Evolutionary conservation across 2,329 filamentous ascomycete genomes (phyloP).

Genomic region (Thermothelomyces thermophilus): DNA sequence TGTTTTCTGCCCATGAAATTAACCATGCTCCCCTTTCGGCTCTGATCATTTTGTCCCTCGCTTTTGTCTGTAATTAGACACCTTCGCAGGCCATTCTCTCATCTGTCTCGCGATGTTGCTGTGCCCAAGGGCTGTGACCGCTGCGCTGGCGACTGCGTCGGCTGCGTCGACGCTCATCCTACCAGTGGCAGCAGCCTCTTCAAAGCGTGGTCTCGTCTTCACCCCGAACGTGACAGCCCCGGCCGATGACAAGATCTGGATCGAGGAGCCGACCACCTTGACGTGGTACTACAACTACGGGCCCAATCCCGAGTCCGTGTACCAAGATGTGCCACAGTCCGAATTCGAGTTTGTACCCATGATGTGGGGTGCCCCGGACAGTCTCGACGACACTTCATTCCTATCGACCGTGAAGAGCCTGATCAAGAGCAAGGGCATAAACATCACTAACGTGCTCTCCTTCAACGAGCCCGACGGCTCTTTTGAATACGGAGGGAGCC

Average conservation of each 20-base stretch:
- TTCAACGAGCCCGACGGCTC: constrained; percentile 75
- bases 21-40: no score
- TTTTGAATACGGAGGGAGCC: constrained; percentile 51
- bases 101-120: constrained; percentile 16
- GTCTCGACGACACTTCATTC: constrained; percentile 52
- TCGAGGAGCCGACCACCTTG: constrained; percentile 47
- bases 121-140: constrained; percentile 2
- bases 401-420: constrained; percentile 50
- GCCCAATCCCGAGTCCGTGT: constrained; percentile 47
- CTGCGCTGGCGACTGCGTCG: constrained; percentile 1
- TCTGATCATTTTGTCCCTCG: no score
- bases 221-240: constrained; percentile 50
- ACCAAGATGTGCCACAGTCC: constrained; percentile 41
- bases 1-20: no score
- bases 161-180: constrained; percentile 13
- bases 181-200: constrained; percentile 31
- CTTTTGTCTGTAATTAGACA: no score
- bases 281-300: constrained; percentile 86
- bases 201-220: constrained; percentile 69
- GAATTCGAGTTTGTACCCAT: constrained; percentile 72
- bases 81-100: no score
- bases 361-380: constrained; percentile 59
- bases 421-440: constrained; percentile 44
- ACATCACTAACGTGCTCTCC: constrained; percentile 61
- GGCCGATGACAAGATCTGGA: constrained; percentile 61